Evolutionary conservation across 352 stramenopile species (phyloP).

Genomic region (Phytophthora macrochlamydospora): DNA sequence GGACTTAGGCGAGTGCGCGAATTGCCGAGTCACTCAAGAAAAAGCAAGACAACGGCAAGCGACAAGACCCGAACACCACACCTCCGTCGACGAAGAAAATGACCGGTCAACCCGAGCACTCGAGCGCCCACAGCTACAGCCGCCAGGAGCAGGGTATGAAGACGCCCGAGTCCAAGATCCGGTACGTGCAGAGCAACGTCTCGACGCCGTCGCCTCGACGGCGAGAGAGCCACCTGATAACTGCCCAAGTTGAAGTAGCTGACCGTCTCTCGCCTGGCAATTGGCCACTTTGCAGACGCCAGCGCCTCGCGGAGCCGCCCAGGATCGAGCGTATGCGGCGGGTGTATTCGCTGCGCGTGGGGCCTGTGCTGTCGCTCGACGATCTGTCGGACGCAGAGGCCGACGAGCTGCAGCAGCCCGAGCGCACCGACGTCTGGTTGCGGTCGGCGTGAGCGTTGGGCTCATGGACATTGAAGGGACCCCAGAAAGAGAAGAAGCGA

Average conservation of each 20-base stretch:
- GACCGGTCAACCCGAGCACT: conserved; percentile 16
- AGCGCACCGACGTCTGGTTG: conserved; percentile 22
- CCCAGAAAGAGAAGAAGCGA: too few relatives aligned
- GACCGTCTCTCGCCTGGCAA: conserved; percentile 10
- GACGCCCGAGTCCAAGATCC: conserved; percentile 22
- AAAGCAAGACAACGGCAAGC: conserved; percentile 20
- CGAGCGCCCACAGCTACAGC: background rate
- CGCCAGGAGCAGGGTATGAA: conserved; percentile 3
- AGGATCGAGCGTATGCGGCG: conserved; percentile 26
- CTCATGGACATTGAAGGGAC: too few relatives aligned
- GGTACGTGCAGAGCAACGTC: conserved; percentile 4
- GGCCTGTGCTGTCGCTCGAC: conserved; percentile 25
- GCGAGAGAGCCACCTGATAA: background rate
- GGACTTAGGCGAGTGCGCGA: background rate
- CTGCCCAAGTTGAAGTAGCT: conserved; percentile 3
- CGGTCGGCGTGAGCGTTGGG: conserved; percentile 20
- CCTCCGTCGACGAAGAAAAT: conserved; percentile 9
- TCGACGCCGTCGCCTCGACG: too few relatives aligned
- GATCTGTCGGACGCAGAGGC: conserved; percentile 16
- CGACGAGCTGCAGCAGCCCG: conserved; percentile 8
- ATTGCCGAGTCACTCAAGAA: conserved; percentile 27
- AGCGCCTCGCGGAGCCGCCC: conserved; percentile 20
- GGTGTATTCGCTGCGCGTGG: conserved; percentile 25
- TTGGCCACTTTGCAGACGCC: conserved; percentile 2
- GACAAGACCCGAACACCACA: conserved; percentile 18